Conservation (phyloP, 1,284 basidiomycete genomes). For the Vanrija pseudolonga region DNA sequence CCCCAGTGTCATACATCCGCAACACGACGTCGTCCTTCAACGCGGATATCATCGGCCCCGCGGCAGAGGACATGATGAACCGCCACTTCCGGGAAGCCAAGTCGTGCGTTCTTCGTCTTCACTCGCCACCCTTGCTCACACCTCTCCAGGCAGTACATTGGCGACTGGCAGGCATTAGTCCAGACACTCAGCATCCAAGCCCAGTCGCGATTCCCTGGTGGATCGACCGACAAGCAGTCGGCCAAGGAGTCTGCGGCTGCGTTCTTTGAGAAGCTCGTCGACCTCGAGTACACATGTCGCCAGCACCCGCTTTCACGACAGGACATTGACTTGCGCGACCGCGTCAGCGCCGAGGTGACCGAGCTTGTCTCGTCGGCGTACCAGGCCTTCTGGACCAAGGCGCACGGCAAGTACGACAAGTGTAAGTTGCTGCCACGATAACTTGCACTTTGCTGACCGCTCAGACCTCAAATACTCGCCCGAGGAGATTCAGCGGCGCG, state of each 20-base stretch:
- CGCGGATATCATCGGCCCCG: slow-evolving; percentile 45
- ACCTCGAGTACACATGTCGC: slow-evolving; percentile 34
- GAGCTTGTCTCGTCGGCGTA: slow-evolving; percentile 35
- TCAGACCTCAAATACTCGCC: slow-evolving; percentile 36
- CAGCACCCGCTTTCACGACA: slow-evolving; percentile 36
- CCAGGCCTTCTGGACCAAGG: slow-evolving; percentile 27
- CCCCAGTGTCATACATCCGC: slow-evolving; percentile 47
- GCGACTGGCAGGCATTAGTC: slow-evolving; percentile 36
- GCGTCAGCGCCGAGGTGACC: slow-evolving; percentile 39
- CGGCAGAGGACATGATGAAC: slow-evolving; percentile 48
- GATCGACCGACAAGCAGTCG: slow-evolving; percentile 35
- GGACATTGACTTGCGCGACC: slow-evolving; percentile 45
- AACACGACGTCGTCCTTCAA: slow-evolving; percentile 41
- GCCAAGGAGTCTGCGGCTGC: slow-evolving; percentile 43
- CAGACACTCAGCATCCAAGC: slow-evolving; percentile 27
- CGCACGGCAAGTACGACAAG: slow-evolving; percentile 37
- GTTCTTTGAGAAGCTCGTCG: slow-evolving; percentile 45
- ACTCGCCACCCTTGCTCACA: background rate
- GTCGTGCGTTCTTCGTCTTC: slow-evolving; percentile 12
- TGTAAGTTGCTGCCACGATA: slow-evolving; percentile 25
- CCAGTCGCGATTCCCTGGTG: slow-evolving; percentile 28
- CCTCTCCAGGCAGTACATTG: slow-evolving; percentile 31
- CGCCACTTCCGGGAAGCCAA: slow-evolving; percentile 45
- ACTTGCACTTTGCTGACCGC: slow-evolving; percentile 1
- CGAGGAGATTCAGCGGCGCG: slow-evolving; percentile 33